These are phyloP conservation scores for Penicillium sp. DNA, from an alignment of 2,329 filamentous ascomycete species.

Conservation along the genomic window DNA sequence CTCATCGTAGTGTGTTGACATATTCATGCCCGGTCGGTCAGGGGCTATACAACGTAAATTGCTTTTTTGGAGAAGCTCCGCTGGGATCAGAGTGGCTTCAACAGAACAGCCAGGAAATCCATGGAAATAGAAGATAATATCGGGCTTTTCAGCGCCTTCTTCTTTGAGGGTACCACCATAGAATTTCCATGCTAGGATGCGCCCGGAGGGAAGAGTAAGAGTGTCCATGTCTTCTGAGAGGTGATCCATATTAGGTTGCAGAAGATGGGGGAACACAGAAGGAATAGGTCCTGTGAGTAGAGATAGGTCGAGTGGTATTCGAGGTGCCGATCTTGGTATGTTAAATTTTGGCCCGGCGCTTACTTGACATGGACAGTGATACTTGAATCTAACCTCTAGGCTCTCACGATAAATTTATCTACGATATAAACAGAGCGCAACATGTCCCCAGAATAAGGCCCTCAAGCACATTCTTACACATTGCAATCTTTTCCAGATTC, in stretches of 20 bases:
- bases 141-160: not conserved
- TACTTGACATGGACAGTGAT: not conserved
- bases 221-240: not conserved
- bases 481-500: too few species aligned
- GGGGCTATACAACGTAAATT: not conserved
- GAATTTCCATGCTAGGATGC: slow-evolving; percentile 4
- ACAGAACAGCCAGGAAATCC: slow-evolving; percentile 3
- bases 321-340: not conserved
- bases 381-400: too few species aligned
- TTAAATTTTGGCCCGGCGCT: not conserved
- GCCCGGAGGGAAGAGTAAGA: slow-evolving; percentile 4
- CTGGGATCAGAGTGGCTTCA: not conserved
- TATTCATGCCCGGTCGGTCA: not conserved
- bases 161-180: not conserved
- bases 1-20: slow-evolving; percentile 3
- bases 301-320: not conserved
- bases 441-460: too few species aligned
- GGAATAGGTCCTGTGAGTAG: not conserved
- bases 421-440: too few species aligned
- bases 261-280: not conserved
- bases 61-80: not conserved
- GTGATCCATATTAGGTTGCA: not conserved
- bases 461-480: too few species aligned
- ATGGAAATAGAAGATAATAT: slow-evolving; percentile 7
- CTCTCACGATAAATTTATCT: too few species aligned